Percentiles rank a stretch among this genome's conserved stretches.
These are phyloP conservation scores for Penicillium freii DNA, from an alignment of 2,329 filamentous ascomycete species.

Conservation along the genomic window DNA sequence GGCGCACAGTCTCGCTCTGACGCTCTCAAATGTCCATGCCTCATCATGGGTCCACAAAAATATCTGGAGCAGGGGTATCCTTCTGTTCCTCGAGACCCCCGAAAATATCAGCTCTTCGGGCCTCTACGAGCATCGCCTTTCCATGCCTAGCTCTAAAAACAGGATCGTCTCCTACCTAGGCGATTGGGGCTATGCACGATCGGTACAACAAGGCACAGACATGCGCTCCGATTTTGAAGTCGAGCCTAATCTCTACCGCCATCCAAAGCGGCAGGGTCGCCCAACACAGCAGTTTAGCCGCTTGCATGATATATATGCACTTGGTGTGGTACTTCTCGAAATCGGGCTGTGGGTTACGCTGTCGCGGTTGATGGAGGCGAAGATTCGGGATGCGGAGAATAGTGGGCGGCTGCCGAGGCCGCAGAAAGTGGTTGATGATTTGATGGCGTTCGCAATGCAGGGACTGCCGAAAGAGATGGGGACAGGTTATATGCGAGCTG, in stretches of 20 bases:
- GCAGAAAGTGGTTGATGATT: constrained; percentile 20
- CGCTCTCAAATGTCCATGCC: constrained; percentile 26
- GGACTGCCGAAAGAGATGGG: constrained; percentile 29
- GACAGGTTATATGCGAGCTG: constrained; percentile 23
- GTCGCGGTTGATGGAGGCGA: constrained; percentile 26
- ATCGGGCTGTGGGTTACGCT: constrained; percentile 36
- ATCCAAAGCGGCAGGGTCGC: constrained; percentile 32
- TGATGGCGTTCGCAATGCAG: constrained; percentile 20
- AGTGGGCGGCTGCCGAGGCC: constrained; percentile 22
- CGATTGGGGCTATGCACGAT: constrained; percentile 30
- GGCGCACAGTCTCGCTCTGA: constrained; percentile 27
- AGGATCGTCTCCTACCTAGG: constrained; percentile 23
- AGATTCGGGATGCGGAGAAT: constrained; percentile 24
- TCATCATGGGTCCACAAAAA: constrained; percentile 33
- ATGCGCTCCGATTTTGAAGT: constrained; percentile 26
- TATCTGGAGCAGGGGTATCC: constrained; percentile 31
- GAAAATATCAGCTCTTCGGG: constrained; percentile 4
- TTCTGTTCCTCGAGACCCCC: constrained; percentile 22
- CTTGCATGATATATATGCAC: constrained; percentile 39
- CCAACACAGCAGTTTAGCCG: constrained; percentile 30
- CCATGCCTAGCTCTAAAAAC: background rate
- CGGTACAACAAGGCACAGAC: constrained; percentile 25
- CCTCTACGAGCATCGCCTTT: constrained; percentile 6
- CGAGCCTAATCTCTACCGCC: constrained; percentile 32
- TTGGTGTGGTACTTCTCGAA: constrained; percentile 42